Conservation (phyloP, 129 eudicot species). For the Helichrysum umbraculigerum region DNA sequence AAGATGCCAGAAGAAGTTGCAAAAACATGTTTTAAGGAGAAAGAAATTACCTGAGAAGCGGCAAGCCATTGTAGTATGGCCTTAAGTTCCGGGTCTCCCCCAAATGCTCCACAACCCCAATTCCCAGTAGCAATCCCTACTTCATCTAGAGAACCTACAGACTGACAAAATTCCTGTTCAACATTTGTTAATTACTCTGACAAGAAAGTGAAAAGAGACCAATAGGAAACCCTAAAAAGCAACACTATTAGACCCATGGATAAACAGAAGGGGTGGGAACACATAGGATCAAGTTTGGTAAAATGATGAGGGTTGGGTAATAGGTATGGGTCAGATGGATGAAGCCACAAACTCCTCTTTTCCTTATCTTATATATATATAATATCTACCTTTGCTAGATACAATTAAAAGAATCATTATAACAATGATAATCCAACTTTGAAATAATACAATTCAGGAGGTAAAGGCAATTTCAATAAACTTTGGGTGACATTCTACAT, state of each 20-base stretch:
- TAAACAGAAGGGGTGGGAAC: not conserved
- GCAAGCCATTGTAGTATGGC: conserved; percentile 94
- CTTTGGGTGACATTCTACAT: no score
- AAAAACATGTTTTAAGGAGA: not conserved
- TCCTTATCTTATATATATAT: no score
- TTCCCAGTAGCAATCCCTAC: conserved; percentile 89
- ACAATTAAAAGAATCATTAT: no score
- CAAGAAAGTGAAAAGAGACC: conserved; percentile 8
- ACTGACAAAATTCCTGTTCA: conserved; percentile 16
- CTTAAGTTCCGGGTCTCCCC: conserved; percentile 98
- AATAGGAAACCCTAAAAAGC: not conserved
- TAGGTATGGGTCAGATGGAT: not conserved
- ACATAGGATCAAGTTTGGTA: not conserved
- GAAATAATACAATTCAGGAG: no score
- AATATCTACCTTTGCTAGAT: no score
- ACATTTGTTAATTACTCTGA: not conserved
- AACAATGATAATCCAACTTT: no score
- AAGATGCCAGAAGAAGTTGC: conserved; percentile 17
- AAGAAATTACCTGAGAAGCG: conserved; percentile 75
- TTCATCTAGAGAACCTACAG: conserved; percentile 31
- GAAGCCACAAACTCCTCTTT: not conserved
- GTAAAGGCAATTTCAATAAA: no score
- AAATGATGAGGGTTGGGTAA: not conserved
- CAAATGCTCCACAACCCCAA: conserved; percentile 99
- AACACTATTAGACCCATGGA: not conserved